Percentiles rank a stretch among this genome's conserved stretches.
These are phyloP conservation scores for Ambrosiella beaveri DNA, from an alignment of 2,329 filamentous ascomycete species.

Conservation along the genomic window DNA sequence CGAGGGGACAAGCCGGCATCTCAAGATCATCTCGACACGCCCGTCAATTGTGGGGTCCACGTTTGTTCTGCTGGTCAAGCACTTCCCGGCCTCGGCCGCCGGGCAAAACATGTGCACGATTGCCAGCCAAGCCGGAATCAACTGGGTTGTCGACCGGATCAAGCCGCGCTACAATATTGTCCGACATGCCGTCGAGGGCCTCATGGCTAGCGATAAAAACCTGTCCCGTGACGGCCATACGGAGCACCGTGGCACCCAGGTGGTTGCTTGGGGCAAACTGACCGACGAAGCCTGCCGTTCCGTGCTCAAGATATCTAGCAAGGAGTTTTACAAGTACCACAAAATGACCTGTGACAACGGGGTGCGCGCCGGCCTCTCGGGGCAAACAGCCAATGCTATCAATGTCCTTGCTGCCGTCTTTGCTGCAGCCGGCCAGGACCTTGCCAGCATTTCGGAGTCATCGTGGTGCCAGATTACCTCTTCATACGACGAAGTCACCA, in stretches of 20 bases:
- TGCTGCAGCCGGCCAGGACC: slow-evolving; percentile 4
- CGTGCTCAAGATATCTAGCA: not conserved
- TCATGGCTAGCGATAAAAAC: not conserved
- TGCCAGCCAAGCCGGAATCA: not conserved
- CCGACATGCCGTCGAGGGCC: not conserved
- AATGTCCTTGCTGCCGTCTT: slow-evolving; percentile 5
- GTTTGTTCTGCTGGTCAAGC: not conserved
- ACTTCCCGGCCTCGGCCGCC: not conserved
- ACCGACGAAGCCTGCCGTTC: not conserved
- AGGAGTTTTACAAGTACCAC: not conserved
- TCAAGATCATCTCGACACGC: not conserved
- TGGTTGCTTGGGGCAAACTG: slow-evolving; percentile 5
- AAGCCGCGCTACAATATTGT: not conserved
- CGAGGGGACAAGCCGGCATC: not conserved
- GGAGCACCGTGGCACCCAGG: not conserved
- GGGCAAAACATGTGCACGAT: slow-evolving; percentile 7
- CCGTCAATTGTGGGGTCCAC: not conserved
- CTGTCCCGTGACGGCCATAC: not conserved
- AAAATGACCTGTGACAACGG: not conserved
- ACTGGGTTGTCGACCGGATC: not conserved
- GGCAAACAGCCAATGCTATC: not conserved
- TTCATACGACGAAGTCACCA: not conserved
- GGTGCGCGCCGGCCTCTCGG: not conserved
- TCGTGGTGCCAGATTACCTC: not conserved
- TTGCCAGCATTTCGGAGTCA: not conserved